Conservation (phyloP, 305 asterid species). For the Andrographis paniculata region DNA sequence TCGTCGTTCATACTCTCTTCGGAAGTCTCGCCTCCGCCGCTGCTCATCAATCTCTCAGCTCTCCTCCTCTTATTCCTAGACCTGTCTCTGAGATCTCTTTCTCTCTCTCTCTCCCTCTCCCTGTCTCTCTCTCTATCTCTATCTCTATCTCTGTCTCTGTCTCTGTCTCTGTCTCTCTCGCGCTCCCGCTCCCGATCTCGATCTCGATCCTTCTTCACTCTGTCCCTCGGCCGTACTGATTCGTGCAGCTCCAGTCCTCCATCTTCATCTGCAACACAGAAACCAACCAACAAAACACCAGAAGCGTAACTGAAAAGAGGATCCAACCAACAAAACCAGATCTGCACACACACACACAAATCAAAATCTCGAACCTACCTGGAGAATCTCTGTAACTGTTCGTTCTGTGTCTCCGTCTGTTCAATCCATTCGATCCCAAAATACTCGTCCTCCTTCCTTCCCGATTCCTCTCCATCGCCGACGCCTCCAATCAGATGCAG, state of each 20-base stretch:
- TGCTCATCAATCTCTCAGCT: constrained; percentile 33
- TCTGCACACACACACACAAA: constrained; percentile 16
- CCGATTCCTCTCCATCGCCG: constrained; percentile 60
- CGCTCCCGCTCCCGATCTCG: constrained; percentile 48
- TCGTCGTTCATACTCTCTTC: constrained; percentile 64
- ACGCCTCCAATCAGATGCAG: constrained; percentile 9
- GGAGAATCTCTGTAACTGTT: constrained; percentile 62
- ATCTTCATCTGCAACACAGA: constrained; percentile 50
- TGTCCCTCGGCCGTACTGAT: constrained; percentile 54
- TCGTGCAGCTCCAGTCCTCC: constrained; percentile 59
- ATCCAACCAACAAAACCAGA: background rate
- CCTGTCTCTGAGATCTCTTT: constrained; percentile 47
- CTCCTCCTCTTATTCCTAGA: constrained; percentile 40
- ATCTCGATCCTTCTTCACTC: constrained; percentile 71
- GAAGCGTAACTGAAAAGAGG: background rate
- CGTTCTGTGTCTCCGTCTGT: constrained; percentile 53
- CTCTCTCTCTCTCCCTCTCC: constrained; percentile 37
- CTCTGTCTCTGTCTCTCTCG: constrained; percentile 23
- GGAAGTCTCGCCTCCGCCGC: constrained; percentile 50
- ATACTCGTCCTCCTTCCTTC: constrained; percentile 59
- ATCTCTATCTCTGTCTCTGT: too few relatives aligned
- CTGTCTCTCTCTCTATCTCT: too few relatives aligned
- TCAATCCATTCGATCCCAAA: constrained; percentile 57
- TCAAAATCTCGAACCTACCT: constrained; percentile 22
- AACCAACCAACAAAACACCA: constrained; percentile 2